Evolutionary conservation across 345 rosid genomes (phyloP), one percentile per base, ranked within the genome.

Genomic region (Linum usitatissimum): DNA sequence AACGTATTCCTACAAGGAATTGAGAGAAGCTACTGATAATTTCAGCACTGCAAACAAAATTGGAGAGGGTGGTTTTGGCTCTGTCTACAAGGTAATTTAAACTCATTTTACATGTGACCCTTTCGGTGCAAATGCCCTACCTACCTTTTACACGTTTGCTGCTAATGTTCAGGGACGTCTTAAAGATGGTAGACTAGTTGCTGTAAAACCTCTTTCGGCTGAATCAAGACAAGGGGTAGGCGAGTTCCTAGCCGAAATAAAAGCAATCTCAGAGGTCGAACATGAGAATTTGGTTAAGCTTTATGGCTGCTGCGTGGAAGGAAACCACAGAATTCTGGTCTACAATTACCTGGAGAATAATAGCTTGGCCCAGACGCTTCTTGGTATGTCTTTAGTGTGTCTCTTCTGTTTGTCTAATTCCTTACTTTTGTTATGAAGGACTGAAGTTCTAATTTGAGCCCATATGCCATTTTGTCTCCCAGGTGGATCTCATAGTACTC

Each of bases 31-130:
- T 31, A 89, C 99, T 0, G 82, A 79, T 48, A 94, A 82, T 78
- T 93, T 93, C 71, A 79, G 81, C 68, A 67, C 68, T 0, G 66
- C 55, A 48, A 68, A 81, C 64, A 87, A 93, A 73, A 86, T 93
- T 71, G 99, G 99, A 38, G 99, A 87, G 77, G 99, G 99, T 45
- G 99, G 97, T 55, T 93, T 90, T 61, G 99, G 99, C 72, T 79
- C 85, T 64, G 99, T 93, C 30, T 91, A 83, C 70, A 86, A 83
- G 96, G 97, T 91, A 73, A 67, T 23, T 23, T 23, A 23, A n/a
- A 45, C 34, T 18, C 28, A 39, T 39, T 20, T 42, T 65, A 9
- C 10, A 45, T 55, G 30, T 53, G 6, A 28, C 2, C 21, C 38
- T 30, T 60, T 34, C 38, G 38, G 45, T 53, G 48, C 30, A 18